Conservation (phyloP, 192 early-diverging fungal species). For the Umbelopsis sp. region DNA sequence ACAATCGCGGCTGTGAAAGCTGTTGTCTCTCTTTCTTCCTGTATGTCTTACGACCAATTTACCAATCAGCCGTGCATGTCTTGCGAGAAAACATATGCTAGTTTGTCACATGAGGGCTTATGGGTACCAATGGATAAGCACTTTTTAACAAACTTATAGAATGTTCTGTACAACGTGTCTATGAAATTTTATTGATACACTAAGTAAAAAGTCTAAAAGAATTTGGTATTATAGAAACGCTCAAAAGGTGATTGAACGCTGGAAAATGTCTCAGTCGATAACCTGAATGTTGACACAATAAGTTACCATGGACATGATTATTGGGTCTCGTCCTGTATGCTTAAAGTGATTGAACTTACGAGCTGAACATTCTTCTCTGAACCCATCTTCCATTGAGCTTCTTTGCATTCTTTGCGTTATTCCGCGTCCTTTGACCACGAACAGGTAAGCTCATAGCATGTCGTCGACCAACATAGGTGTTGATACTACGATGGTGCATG, state of each 20-base stretch:
- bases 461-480: constrained; percentile 78
- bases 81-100: too few species aligned
- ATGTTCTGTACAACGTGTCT: constrained; percentile 16
- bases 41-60: too few species aligned
- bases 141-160: not conserved
- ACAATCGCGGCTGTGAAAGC: too few species aligned
- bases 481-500: constrained; percentile 71
- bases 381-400: constrained; percentile 76
- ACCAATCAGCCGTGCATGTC: too few species aligned
- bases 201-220: constrained; percentile 11
- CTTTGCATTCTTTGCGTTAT: constrained; percentile 87
- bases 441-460: constrained; percentile 90
- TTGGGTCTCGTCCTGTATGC: too few species aligned
- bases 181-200: constrained; percentile 21
- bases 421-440: constrained; percentile 84
- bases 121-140: too few species aligned
- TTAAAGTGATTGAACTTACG: constrained; percentile 23
- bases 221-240: constrained; percentile 32
- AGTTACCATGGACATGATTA: too few species aligned
- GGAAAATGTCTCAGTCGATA: constrained; percentile 8
- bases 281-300: not conserved
- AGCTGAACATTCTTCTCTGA: constrained; percentile 38
- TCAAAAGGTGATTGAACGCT: constrained; percentile 36
- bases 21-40: too few species aligned
- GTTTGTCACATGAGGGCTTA: too few species aligned